Evolutionary conservation across 305 asterid genomes (phyloP).

Genomic region (Solanum hybrid): DNA sequence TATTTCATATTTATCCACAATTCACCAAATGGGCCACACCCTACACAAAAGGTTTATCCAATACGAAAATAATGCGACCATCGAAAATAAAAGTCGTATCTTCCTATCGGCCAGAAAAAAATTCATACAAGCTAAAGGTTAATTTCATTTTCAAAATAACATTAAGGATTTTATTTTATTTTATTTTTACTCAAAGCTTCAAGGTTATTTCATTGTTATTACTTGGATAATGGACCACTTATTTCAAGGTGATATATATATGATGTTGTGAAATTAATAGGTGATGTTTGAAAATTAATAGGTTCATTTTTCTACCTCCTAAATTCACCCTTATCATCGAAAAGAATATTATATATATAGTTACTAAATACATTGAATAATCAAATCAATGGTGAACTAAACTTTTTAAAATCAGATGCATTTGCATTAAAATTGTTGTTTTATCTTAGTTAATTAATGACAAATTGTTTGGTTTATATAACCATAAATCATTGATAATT

Average conservation of each 20-base stretch:
- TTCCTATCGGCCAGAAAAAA: background rate
- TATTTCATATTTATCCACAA: constrained; percentile 2
- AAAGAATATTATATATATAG: background rate
- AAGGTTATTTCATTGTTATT: background rate
- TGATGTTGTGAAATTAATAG: background rate
- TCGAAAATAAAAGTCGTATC: background rate
- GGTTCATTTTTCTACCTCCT: background rate
- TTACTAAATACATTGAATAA: background rate
- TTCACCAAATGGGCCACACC: background rate
- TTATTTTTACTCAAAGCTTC: background rate
- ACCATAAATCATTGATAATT: background rate
- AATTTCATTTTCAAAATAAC: background rate
- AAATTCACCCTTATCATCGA: background rate
- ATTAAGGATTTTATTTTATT: background rate
- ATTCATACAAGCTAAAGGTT: no score
- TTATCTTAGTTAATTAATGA: background rate
- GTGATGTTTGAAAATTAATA: background rate
- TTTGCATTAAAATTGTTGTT: background rate
- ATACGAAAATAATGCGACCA: background rate
- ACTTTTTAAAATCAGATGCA: background rate
- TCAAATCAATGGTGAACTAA: background rate
- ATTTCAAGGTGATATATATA: background rate
- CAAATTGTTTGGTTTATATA: background rate
- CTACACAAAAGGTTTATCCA: background rate
- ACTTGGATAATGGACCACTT: background rate